Evolutionary conservation across 2,329 filamentous ascomycete genomes (phyloP), one percentile per base, ranked within the genome.

Genomic region (Lithohypha guttulata): DNA sequence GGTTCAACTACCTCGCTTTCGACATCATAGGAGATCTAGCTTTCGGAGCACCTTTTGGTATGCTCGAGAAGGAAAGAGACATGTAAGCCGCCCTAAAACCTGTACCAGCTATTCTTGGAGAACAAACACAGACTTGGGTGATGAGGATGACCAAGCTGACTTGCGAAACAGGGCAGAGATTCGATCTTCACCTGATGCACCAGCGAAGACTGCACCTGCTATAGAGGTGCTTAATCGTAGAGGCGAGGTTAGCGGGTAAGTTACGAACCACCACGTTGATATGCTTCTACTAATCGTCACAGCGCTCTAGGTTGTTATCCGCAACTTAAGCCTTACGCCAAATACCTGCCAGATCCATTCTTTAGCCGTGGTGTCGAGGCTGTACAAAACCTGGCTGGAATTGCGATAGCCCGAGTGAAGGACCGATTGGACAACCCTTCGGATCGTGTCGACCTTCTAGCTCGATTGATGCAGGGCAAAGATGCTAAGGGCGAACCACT

Each of bases 161-260:
- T n/a, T n/a, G n/a, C n/a, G n/a, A n/a, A n/a, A n/a, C n/a, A n/a
- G n/a, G 11, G 81, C 84, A 2, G 82, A 89, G 59, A 76, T 89
- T 34, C 71, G 77, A 31, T 62, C 65, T 44, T 71, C 70, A 0
- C 75, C 78, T 0, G 67, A 76, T 43, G 66, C 70, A 1, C 66
- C 73, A 2, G 73, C 81, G 3, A 74, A 75, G 19, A 84, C 81
- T 52, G 81, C 81, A 0, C 74, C 80, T 0, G 87, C 86, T 7
- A 84, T 94, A 45, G 79, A 94, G 61, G 87, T 93, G 3, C 68
- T 94, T 39, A 94, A 94, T 63, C 75, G 86, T 10, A 72, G 86
- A 34, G 87, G 86, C 40, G 86, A 94, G 55, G 84, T 94, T 20
- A 87, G 80, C 9, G 82, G n/a, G n/a, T n/a, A n/a, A n/a, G n/a